Percentiles rank a stretch among this genome's conserved stretches.
Conservation (phyloP, 306 rosid species). For the Calophaca sinica region DNA sequence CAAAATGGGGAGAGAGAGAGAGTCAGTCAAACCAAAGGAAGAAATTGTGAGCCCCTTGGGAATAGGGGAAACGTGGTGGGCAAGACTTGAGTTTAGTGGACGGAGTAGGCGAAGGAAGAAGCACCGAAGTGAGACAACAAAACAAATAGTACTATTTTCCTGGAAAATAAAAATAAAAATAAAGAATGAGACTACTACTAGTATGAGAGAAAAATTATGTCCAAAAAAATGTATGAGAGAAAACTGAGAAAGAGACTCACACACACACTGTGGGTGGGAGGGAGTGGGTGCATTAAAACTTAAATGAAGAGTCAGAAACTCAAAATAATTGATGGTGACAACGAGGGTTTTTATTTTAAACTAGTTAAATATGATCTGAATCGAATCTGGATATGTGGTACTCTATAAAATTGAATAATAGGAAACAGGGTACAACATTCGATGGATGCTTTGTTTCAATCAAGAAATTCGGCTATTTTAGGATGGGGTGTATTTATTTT, state of each 20-base stretch:
- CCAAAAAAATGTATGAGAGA: no score
- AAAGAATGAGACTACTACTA: no score
- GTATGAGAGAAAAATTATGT: no score
- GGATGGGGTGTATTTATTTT: no score
- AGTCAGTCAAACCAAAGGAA: conserved; percentile 5
- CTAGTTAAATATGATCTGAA: neutral
- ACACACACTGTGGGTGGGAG: neutral
- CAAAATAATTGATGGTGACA: neutral
- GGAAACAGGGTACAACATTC: neutral
- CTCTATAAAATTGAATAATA: no score
- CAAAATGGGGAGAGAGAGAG: neutral
- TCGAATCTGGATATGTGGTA: neutral
- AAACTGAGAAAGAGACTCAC: neutral
- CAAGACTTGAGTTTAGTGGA: conserved; percentile 20
- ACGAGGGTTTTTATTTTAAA: no score
- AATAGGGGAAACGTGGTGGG: conserved; percentile 39
- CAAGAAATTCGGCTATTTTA: neutral
- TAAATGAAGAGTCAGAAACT: no score
- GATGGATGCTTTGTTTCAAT: neutral
- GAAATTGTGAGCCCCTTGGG: neutral
- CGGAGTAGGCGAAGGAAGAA: neutral
- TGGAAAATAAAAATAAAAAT: no score
- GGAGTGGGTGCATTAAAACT: no score
- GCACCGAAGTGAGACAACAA: neutral
- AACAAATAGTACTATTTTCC: no score